Conservation (phyloP, 805 yeast genomes). For the Torulaspora quercuum region DNA sequence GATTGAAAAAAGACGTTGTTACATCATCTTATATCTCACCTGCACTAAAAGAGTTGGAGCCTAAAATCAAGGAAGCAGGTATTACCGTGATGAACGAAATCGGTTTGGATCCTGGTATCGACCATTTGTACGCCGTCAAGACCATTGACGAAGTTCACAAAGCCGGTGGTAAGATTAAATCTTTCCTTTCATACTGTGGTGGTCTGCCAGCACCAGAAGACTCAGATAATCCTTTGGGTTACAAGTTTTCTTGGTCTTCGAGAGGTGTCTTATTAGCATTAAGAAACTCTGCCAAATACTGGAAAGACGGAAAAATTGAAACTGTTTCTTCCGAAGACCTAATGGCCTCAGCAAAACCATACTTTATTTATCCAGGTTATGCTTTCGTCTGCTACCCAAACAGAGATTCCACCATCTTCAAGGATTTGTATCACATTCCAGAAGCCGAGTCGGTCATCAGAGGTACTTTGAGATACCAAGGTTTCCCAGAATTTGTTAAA, state of each 20-base stretch:
- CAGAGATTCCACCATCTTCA: conserved; percentile 94
- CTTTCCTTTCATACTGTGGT: conserved; percentile 96
- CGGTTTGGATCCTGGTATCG: conserved; percentile 98
- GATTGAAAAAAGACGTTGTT: conserved; percentile 80
- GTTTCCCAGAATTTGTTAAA: conserved; percentile 97
- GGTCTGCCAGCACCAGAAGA: conserved; percentile 98
- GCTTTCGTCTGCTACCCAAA: conserved; percentile 95
- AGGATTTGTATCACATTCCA: conserved; percentile 88
- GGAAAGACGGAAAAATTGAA: conserved; percentile 78
- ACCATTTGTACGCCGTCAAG: conserved; percentile 97
- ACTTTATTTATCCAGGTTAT: conserved; percentile 92
- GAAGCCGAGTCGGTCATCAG: conserved; percentile 96
- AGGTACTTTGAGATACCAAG: conserved; percentile 97
- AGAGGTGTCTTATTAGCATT: conserved; percentile 96
- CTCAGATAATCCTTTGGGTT: conserved; percentile 97
- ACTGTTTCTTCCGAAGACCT: conserved; percentile 82
- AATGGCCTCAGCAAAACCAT: conserved; percentile 93
- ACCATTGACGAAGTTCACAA: conserved; percentile 95
- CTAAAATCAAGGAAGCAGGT: conserved; percentile 88
- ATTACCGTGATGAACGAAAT: conserved; percentile 98
- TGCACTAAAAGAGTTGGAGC: conserved; percentile 81
- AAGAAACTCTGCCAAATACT: conserved; percentile 89
- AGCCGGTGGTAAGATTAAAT: conserved; percentile 85
- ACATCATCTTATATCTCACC: conserved; percentile 98
- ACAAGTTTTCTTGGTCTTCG: conserved; percentile 98